Evolutionary conservation across 345 rosid genomes (phyloP).

Genomic region (Ceriops decandra): DNA sequence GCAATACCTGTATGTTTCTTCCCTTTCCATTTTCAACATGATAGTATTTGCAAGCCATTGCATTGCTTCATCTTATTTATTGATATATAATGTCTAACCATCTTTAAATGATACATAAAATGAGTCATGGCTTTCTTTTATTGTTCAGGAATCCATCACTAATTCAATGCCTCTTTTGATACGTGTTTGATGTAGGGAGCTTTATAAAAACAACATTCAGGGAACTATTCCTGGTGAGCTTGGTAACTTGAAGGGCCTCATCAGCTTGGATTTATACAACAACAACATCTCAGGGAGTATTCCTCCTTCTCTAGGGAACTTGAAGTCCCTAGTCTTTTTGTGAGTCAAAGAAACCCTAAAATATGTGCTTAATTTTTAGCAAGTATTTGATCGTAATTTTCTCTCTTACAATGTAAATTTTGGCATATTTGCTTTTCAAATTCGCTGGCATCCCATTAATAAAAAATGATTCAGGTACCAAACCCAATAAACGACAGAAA

Average conservation of each 20-base stretch:
- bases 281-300: slow-evolving; percentile 81
- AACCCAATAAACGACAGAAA: background rate
- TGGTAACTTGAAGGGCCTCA: slow-evolving; percentile 78
- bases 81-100: background rate
- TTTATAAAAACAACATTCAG: slow-evolving; percentile 82
- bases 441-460: background rate
- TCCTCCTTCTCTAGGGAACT: slow-evolving; percentile 70
- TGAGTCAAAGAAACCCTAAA: slow-evolving; percentile 37
- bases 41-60: background rate
- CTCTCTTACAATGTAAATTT: background rate
- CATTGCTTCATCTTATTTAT: background rate
- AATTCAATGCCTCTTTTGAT: slow-evolving; percentile 3
- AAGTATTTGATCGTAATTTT: background rate
- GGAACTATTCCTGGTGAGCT: slow-evolving; percentile 81
- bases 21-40: background rate
- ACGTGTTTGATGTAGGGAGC: slow-evolving; percentile 55
- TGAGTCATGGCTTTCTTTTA: background rate
- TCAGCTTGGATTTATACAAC: slow-evolving; percentile 94
- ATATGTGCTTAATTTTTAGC: background rate
- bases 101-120: background rate
- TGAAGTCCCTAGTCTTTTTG: slow-evolving; percentile 90
- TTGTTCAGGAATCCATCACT: background rate
- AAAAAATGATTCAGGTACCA: background rate
- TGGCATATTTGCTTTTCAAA: slow-evolving; percentile 1
- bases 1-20: slow-evolving; percentile 73